Evolutionary conservation across 2,329 filamentous ascomycete species (phyloP), one percentile per base, ranked within the genome.

Genomic region (Penicillium sp.): DNA sequence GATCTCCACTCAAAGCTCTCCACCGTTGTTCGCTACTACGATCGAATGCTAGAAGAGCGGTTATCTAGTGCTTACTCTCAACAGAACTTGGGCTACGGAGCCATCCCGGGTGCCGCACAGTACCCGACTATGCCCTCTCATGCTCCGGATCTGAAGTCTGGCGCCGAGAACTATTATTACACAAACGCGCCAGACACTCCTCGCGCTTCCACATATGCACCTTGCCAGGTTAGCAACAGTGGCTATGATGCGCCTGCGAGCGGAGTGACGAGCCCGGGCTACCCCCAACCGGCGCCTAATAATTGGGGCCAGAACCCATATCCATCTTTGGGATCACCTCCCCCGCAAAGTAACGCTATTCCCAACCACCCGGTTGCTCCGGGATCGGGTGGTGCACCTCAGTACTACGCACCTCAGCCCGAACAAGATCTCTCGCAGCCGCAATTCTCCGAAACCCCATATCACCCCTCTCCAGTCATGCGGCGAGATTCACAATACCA

Each of bases 11-110:
- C 93, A 19, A 99, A 99, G 76, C 83, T 99, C 26, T 95, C 94
- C 0, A 97, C 94, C 0, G 95, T 98, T 28, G 95, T 99, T 5
- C 88, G 95, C 37, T 98, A 98, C 75, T 99, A 99, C 74, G 95
- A 99, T 77, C 89, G 93, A 44, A 98, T 99, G 95, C 85, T 99
- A 17, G 95, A 99, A 78, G 95, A 99, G 66, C 88, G 95, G 42
- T 83, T 99, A 28, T 96, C 93, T 9, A 96, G 91, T 76, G 94
- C 95, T 1, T 98, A 98, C 75, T 91, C 88, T 66, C 92, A 96
- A 72, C 91, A 94, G 70, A 88, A 79, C 47, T 80, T 92, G 22
- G 85, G 88, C 2, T 92, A 92, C 66, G 74, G 76, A 59, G 65
- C 49, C 17, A 54, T 65, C 56, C 64, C 62, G 35, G 68, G 60